Base-by-base conservation (phyloP, 768 basidiomycete species). In the Trametes villosa region DNA sequence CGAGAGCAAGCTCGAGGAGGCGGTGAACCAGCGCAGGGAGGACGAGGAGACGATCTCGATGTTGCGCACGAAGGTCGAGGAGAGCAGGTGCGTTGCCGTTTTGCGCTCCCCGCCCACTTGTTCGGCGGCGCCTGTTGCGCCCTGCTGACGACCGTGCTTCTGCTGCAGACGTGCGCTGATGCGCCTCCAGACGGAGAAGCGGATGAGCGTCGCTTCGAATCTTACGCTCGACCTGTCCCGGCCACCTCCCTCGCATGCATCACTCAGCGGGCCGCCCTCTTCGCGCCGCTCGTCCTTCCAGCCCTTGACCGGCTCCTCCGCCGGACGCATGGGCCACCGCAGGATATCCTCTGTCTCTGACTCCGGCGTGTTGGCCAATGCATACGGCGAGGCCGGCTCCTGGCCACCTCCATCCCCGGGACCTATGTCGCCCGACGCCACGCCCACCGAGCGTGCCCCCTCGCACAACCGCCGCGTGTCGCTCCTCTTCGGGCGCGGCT, bases 51-150 rank as follows among this genome's bases (percentile, higher is more conserved):
- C 89, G 36, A 90, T 94, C 48, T 74, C 78, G 3, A 75, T 94
- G 73, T 76, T 94, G 50, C 83, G 92, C 34, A 79, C 84, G n/a
- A 94, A 93, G 71, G 90, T 94, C 3, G 92, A 94, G 67, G 92
- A 94, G 73, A 92, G 90, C 79, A 83, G 92, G 91, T 90, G 66
- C 22, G 83, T 69, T 57, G 31, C 51, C 41, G 6, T 17, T 13
- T 17, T n/a, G n/a, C n/a, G n/a, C n/a, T n/a, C n/a, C n/a, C n/a
- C n/a, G n/a, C n/a, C n/a, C n/a, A n/a, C n/a, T n/a, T n/a, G n/a
- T 31, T 30, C 11, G 26, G 12, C 13, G 24, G 51, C 33, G 12
- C 22, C 18, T 27, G 15, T 59, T 34, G 33, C 33, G 33, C 18
- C 48, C 18, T 26, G 24, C 40, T 65, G 17, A 36, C 49, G 55